Evolutionary conservation across 2,329 filamentous ascomycete genomes (phyloP).

Genomic region (Paecilomyces sp.): DNA sequence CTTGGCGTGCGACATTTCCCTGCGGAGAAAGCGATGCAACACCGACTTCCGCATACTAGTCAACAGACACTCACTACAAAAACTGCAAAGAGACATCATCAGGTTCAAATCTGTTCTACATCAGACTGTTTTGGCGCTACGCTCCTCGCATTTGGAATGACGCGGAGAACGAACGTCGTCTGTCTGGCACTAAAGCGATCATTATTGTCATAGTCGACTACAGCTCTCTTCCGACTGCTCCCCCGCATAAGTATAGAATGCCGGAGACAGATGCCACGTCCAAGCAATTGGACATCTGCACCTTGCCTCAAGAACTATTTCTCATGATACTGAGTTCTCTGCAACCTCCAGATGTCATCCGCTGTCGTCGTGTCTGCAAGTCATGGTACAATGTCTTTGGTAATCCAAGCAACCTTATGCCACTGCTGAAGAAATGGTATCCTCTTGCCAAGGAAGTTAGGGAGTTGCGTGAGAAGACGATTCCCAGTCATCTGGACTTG

Average conservation of each 20-base stretch:
- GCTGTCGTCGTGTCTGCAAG: slow-evolving; percentile 47
- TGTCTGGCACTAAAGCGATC: background rate
- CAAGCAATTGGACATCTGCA: slow-evolving; percentile 12
- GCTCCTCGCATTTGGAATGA: background rate
- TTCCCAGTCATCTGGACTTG: background rate
- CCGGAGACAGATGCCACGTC: background rate
- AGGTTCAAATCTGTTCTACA: background rate
- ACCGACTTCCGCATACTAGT: too few species aligned
- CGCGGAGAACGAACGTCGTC: background rate
- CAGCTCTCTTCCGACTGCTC: too few species aligned
- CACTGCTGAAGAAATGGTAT: slow-evolving; percentile 46
- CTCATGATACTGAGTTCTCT: slow-evolving; percentile 47
- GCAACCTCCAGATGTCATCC: slow-evolving; percentile 43
- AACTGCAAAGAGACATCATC: background rate
- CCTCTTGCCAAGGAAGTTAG: slow-evolving; percentile 49
- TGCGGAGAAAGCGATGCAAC: background rate
- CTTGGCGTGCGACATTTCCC: slow-evolving; percentile 23
- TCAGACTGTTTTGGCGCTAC: background rate
- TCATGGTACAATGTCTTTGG: slow-evolving; percentile 46
- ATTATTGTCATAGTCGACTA: too few species aligned
- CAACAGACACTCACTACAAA: background rate
- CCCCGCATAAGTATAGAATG: background rate
- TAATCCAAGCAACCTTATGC: slow-evolving; percentile 39
- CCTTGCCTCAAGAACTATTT: slow-evolving; percentile 53
- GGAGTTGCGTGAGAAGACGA: slow-evolving; percentile 12